Percentiles rank a stretch among this genome's conserved stretches.
phyloP scores from a whole-genome alignment of 352 stramenopile genomes.

The Phytopythium boreale region DNA sequence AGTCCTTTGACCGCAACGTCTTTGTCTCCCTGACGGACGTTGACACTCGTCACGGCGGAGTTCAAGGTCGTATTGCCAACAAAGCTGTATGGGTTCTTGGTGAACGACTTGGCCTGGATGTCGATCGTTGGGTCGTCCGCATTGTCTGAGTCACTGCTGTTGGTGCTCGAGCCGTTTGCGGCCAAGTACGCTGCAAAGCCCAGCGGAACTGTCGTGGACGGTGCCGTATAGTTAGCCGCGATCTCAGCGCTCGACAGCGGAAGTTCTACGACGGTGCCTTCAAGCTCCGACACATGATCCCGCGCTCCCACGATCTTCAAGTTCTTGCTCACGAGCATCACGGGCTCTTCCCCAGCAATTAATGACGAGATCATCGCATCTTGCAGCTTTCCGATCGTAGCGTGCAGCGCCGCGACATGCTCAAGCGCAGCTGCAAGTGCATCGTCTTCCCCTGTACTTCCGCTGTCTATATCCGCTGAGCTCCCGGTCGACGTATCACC shows the following conservation, averaged over 20 bases:
- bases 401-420: constrained; percentile 31
- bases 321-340: constrained; percentile 64
- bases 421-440: not conserved
- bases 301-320: constrained; percentile 45
- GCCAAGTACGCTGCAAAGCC: constrained; percentile 46
- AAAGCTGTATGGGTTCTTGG: constrained; percentile 67
- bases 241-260: constrained; percentile 39
- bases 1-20: constrained; percentile 36
- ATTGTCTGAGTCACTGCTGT: not conserved
- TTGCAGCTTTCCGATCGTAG: constrained; percentile 55
- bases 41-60: constrained; percentile 60
- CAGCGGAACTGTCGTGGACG: constrained; percentile 43
- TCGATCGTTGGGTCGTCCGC: constrained; percentile 42
- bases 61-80: constrained; percentile 36
- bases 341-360: constrained; percentile 43
- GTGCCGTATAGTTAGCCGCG: constrained; percentile 47
- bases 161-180: constrained; percentile 11
- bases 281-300: constrained; percentile 41
- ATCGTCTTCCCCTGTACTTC: constrained; percentile 18
- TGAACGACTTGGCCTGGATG: constrained; percentile 59
- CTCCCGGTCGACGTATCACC: not conserved
- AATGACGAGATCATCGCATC: constrained; percentile 33
- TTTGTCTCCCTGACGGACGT: constrained; percentile 31
- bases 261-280: constrained; percentile 28
- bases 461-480: not conserved